Conservation (phyloP, 768 basidiomycete genomes). For the Lactarius akahatsu region DNA sequence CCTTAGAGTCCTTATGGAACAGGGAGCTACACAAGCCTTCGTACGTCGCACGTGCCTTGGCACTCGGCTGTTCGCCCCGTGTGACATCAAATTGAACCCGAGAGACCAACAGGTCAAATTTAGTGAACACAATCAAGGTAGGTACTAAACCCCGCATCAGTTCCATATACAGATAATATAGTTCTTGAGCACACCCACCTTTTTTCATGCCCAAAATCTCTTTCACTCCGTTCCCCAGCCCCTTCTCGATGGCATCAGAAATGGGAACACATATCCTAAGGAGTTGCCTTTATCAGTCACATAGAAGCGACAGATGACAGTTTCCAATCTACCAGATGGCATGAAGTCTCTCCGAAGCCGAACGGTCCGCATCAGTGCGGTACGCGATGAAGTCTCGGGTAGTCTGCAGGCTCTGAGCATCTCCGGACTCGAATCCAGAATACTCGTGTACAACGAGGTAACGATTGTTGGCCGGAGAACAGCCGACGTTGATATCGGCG, state of each 20-base stretch:
- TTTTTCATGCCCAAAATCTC: too few relatives aligned
- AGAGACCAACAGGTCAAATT: constrained; percentile 7
- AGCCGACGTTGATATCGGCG: background rate
- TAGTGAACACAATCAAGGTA: constrained; percentile 10
- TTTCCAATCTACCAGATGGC: constrained; percentile 15
- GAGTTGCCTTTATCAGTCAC: constrained; percentile 3
- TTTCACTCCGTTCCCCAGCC: too few relatives aligned
- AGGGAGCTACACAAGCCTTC: background rate
- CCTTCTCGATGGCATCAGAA: too few relatives aligned
- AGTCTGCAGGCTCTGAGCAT: background rate
- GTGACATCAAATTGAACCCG: background rate
- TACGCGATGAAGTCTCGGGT: background rate
- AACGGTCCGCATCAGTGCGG: background rate
- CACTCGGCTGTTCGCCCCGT: background rate
- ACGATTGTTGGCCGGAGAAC: constrained; percentile 3
- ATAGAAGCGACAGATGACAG: background rate
- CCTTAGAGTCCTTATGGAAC: background rate
- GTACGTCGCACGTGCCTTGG: background rate
- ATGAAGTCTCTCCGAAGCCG: constrained; percentile 10
- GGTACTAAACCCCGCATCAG: constrained; percentile 5
- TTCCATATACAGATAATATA: background rate
- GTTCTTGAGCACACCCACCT: too few relatives aligned
- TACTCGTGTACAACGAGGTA: constrained; percentile 5
- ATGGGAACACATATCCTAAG: constrained; percentile 12
- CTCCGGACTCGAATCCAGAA: background rate